Evolutionary conservation across 2,329 filamentous ascomycete species (phyloP).

Genomic region (Lomentospora prolificans): DNA sequence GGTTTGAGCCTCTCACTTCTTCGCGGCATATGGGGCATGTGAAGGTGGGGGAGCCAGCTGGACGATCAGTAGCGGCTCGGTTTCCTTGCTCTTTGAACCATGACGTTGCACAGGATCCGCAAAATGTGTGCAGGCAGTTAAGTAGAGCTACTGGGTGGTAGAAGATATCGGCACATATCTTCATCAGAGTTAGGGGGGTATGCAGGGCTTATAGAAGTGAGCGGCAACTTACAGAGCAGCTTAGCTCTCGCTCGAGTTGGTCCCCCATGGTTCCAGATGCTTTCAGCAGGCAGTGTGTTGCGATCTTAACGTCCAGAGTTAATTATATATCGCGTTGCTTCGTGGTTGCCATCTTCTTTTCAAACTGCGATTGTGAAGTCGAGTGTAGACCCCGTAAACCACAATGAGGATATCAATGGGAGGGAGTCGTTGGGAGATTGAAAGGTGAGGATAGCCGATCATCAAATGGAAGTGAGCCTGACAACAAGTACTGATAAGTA

Average conservation of each 20-base stretch:
- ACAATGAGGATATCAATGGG: too few relatives aligned
- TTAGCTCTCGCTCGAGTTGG: not conserved
- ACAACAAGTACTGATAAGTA: too few relatives aligned
- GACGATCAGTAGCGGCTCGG: not conserved
- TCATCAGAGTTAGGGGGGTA: not conserved
- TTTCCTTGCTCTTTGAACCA: not conserved
- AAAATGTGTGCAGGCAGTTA: not conserved
- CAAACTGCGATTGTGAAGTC: too few relatives aligned
- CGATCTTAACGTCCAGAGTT: too few relatives aligned
- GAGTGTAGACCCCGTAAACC: too few relatives aligned
- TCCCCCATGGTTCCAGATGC: too few relatives aligned
- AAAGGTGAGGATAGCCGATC: too few relatives aligned
- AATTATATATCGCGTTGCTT: too few relatives aligned
- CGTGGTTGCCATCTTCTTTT: too few relatives aligned
- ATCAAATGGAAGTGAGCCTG: too few relatives aligned
- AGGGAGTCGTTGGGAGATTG: too few relatives aligned
- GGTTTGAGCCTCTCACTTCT: not conserved
- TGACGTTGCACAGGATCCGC: not conserved
- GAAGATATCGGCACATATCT: not conserved
- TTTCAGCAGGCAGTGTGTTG: too few relatives aligned
- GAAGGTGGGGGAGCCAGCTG: not conserved
- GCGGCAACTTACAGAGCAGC: not conserved
- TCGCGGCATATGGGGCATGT: not conserved
- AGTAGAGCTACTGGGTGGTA: not conserved
- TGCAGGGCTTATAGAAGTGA: not conserved